phyloP scores from a whole-genome alignment of 1,284 basidiomycete species.

The Trametes hirsuta region DNA sequence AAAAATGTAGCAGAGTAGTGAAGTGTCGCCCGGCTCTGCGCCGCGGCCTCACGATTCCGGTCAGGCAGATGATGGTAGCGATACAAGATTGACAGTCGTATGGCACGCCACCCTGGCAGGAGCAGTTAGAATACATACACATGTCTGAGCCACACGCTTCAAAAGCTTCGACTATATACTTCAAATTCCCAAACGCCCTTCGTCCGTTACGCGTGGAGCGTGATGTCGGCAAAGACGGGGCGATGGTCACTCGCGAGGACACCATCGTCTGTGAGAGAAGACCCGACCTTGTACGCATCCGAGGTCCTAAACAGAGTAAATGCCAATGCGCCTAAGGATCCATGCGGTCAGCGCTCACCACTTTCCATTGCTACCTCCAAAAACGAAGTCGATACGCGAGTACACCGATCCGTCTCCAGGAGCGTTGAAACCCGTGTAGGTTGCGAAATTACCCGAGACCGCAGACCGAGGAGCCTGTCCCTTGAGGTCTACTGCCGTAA shows the following conservation, averaged over 20 bases:
- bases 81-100: neutral
- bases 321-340: neutral
- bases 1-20: neutral
- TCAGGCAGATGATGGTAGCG: conserved; percentile 11
- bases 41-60: conserved; percentile 14
- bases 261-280: conserved; percentile 53
- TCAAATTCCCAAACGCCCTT: neutral
- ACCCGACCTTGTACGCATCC: conserved; percentile 44
- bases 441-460: conserved; percentile 54
- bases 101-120: neutral
- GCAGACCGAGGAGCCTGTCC: conserved; percentile 43
- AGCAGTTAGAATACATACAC: conserved; percentile 15
- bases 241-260: conserved; percentile 60
- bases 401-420: conserved; percentile 44
- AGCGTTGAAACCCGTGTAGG: conserved; percentile 54
- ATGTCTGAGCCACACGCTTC: neutral
- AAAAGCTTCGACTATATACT: neutral
- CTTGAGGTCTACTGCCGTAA: conserved; percentile 52
- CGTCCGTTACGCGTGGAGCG: conserved; percentile 11
- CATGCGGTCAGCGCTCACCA: conserved; percentile 45
- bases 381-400: conserved; percentile 56
- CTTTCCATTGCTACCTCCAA: conserved; percentile 50
- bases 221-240: conserved; percentile 50
- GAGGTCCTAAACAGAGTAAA: conserved; percentile 37
- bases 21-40: conserved; percentile 2